Evolutionary conservation across 352 stramenopile species (phyloP).

Genomic region (Phytophthora citricola): DNA sequence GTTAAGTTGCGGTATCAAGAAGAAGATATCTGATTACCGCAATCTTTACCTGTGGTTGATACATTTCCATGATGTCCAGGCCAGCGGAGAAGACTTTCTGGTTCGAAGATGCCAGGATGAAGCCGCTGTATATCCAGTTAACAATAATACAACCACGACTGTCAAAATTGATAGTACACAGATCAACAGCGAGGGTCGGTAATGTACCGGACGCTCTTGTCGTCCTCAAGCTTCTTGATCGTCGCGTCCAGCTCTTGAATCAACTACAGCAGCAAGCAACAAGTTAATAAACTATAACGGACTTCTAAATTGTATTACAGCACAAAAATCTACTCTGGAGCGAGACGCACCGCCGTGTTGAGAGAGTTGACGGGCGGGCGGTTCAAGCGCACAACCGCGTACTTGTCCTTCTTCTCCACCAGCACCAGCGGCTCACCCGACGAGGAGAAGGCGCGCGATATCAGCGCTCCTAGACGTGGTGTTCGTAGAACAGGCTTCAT

Average conservation of each 20-base stretch:
- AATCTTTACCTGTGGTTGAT: slow-evolving; percentile 74
- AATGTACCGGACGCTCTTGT: slow-evolving; percentile 76
- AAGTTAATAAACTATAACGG: neutral
- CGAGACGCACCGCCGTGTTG: slow-evolving; percentile 59
- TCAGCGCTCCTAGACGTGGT: slow-evolving; percentile 6
- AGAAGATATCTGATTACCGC: neutral
- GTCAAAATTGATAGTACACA: slow-evolving; percentile 1
- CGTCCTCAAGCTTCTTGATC: slow-evolving; percentile 75
- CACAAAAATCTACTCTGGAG: neutral
- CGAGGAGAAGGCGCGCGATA: slow-evolving; percentile 38
- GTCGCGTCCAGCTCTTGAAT: slow-evolving; percentile 72
- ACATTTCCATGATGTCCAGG: slow-evolving; percentile 94
- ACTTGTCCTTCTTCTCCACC: slow-evolving; percentile 76
- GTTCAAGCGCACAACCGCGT: slow-evolving; percentile 84
- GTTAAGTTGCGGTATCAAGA: neutral
- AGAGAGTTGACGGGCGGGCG: slow-evolving; percentile 84
- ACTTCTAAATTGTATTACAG: neutral
- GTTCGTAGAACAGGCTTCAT: slow-evolving; percentile 13
- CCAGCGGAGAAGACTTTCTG: slow-evolving; percentile 92
- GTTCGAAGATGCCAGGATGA: slow-evolving; percentile 83
- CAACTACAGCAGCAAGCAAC: slow-evolving; percentile 40
- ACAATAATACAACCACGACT: neutral
- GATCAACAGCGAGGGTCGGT: neutral
- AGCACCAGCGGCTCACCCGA: slow-evolving; percentile 61
- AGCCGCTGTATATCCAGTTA: slow-evolving; percentile 42